Conservation (phyloP, 2,329 filamentous ascomycete species). For the Thielaviopsis euricoi region DNA sequence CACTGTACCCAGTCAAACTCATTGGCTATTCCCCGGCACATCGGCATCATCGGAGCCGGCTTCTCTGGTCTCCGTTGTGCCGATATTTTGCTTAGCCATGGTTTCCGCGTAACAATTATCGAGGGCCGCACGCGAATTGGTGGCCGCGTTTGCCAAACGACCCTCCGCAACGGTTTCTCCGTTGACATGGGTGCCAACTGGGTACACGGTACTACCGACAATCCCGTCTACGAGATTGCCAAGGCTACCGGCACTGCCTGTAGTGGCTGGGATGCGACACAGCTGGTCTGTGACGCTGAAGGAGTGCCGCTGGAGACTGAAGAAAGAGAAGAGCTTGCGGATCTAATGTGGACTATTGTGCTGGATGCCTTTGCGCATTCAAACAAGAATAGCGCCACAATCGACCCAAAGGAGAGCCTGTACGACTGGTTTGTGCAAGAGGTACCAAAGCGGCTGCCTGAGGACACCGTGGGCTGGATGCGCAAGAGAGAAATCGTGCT, state of each 20-base stretch:
- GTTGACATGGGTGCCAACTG: constrained; percentile 59
- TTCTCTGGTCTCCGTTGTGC: constrained; percentile 56
- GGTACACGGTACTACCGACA: constrained; percentile 59
- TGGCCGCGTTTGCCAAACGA: constrained; percentile 41
- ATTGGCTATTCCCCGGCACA: background rate
- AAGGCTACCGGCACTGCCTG: constrained; percentile 38
- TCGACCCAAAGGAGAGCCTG: constrained; percentile 30
- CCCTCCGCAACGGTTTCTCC: constrained; percentile 29
- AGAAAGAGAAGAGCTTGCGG: constrained; percentile 30
- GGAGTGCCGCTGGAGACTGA: constrained; percentile 32
- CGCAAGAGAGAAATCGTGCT: constrained; percentile 27
- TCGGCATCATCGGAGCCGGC: constrained; percentile 51
- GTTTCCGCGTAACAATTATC: constrained; percentile 50
- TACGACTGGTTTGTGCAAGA: constrained; percentile 35
- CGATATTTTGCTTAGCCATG: constrained; percentile 46
- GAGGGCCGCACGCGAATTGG: constrained; percentile 53
- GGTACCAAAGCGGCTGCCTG: constrained; percentile 28
- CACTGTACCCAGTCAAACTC: background rate
- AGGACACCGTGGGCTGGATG: constrained; percentile 24
- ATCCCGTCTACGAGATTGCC: constrained; percentile 53
- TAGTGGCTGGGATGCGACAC: constrained; percentile 32
- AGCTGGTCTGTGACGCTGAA: constrained; percentile 38
- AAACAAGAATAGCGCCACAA: constrained; percentile 35
- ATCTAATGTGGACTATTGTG: constrained; percentile 51
- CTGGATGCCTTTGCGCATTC: constrained; percentile 51